These are phyloP conservation scores for Oryza rufipogon DNA, from an alignment of 176 grass and related monocot genomes.

Conservation along the genomic window DNA sequence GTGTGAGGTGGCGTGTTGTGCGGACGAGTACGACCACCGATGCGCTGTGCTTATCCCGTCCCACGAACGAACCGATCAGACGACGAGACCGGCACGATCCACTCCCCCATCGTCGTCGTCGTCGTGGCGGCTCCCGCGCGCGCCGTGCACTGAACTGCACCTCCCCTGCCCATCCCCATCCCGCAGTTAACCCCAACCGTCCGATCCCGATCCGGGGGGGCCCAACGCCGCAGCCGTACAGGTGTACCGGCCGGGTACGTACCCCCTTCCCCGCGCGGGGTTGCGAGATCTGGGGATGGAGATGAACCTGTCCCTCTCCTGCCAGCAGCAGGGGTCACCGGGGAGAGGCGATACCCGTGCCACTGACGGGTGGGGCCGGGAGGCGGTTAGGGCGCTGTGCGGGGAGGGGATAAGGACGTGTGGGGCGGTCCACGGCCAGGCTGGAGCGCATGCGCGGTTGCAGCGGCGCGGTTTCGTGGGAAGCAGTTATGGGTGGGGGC, in stretches of 20 bases:
- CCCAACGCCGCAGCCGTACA: conserved; percentile 15
- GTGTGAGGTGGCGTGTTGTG: neutral
- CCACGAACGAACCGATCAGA: too few species aligned
- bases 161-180: neutral
- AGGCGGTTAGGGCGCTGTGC: neutral
- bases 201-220: neutral
- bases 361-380: conserved; percentile 33
- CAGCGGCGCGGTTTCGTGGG: conserved; percentile 24
- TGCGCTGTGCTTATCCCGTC: conserved; percentile 32
- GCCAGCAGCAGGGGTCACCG: too few species aligned
- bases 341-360: neutral
- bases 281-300: neutral
- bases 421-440: conserved; percentile 30
- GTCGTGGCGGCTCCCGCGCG: neutral
- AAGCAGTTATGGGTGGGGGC: neutral
- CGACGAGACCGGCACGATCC: neutral
- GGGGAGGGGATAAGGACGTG: neutral
- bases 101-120: neutral
- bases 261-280: neutral
- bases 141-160: neutral
- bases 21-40: neutral
- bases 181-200: conserved; percentile 21
- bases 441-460: conserved; percentile 37
- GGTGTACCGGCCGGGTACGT: conserved; percentile 34
- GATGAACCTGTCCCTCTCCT: neutral